Percentiles rank a stretch among this genome's conserved stretches.
Evolutionary conservation across 2,329 filamentous ascomycete genomes (phyloP).

Genomic region (Chaetomium strumarium): DNA sequence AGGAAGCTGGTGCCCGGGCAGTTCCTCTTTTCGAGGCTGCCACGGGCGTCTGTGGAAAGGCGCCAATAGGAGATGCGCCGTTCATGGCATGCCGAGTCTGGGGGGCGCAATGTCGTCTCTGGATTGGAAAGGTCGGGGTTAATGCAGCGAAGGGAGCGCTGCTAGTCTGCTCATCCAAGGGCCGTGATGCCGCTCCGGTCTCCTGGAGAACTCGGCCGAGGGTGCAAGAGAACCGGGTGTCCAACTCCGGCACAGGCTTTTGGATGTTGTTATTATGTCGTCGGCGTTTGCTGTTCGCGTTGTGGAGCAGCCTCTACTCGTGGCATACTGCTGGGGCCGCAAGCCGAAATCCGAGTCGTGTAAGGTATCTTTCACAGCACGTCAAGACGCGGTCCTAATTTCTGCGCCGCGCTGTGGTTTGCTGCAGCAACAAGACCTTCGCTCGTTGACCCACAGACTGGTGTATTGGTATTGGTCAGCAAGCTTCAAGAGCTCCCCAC

Average conservation of each 20-base stretch:
- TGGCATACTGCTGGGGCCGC: slow-evolving; percentile 15
- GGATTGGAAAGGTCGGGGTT: not conserved
- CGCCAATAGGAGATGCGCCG: slow-evolving; percentile 19
- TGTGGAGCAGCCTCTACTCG: slow-evolving; percentile 15
- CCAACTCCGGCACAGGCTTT: not conserved
- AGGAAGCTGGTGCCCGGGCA: slow-evolving; percentile 15
- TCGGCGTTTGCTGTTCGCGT: slow-evolving; percentile 13
- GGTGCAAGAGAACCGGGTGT: not conserved
- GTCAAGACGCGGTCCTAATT: slow-evolving; percentile 33
- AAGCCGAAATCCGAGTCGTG: slow-evolving; percentile 9
- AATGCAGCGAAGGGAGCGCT: not conserved
- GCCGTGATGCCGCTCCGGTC: not conserved
- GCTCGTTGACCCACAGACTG: not conserved
- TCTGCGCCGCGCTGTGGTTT: slow-evolving; percentile 14
- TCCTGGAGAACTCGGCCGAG: not conserved
- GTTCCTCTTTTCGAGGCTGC: slow-evolving; percentile 17
- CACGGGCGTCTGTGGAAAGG: slow-evolving; percentile 25
- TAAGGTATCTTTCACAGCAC: slow-evolving; percentile 29
- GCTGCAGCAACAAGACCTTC: slow-evolving; percentile 6
- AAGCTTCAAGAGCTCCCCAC: too few relatives aligned
- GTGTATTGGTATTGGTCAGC: too few relatives aligned
- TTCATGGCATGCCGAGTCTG: slow-evolving; percentile 25
- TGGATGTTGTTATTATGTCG: not conserved
- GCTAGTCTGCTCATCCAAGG: not conserved
- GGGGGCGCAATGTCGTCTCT: not conserved